A percentile compares a stretch with the other conserved stretches of the same genome.
Evolutionary conservation across 2,329 filamentous ascomycete species (phyloP).

Genomic region (Colletotrichum orbiculare): DNA sequence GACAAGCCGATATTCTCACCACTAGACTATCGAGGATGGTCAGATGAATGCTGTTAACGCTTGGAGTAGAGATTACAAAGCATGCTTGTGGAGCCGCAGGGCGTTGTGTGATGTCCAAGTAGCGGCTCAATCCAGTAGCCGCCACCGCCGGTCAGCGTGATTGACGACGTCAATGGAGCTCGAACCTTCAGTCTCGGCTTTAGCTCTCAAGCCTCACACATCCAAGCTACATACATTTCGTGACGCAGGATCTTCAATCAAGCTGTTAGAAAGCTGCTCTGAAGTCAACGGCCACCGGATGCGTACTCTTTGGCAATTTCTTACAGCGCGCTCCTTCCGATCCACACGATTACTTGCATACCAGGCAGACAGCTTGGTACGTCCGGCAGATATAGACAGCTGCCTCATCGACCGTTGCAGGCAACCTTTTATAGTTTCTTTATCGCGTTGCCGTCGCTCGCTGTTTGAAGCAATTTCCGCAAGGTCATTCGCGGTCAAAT

Average conservation of each 20-base stretch:
- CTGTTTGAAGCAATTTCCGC: neutral
- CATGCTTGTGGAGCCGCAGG: constrained; percentile 1
- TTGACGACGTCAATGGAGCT: neutral
- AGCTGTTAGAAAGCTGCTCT: neutral
- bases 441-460: neutral
- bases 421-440: neutral
- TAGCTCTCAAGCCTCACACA: neutral
- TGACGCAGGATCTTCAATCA: neutral
- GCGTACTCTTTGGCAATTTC: neutral
- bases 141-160: constrained; percentile 15
- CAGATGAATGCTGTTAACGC: neutral
- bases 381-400: neutral
- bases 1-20: too few species aligned
- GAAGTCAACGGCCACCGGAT: constrained; percentile 11
- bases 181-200: neutral
- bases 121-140: constrained; percentile 10
- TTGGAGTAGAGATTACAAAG: constrained; percentile 29
- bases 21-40: neutral
- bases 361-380: neutral
- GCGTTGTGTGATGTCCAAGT: neutral
- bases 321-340: neutral
- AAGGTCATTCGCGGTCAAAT: too few species aligned
- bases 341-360: neutral
- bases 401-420: neutral
- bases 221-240: neutral